Evolutionary conservation across 257 asterid genomes (phyloP), one percentile per base, ranked within the genome.

Genomic region (Fraxinus anomala): DNA sequence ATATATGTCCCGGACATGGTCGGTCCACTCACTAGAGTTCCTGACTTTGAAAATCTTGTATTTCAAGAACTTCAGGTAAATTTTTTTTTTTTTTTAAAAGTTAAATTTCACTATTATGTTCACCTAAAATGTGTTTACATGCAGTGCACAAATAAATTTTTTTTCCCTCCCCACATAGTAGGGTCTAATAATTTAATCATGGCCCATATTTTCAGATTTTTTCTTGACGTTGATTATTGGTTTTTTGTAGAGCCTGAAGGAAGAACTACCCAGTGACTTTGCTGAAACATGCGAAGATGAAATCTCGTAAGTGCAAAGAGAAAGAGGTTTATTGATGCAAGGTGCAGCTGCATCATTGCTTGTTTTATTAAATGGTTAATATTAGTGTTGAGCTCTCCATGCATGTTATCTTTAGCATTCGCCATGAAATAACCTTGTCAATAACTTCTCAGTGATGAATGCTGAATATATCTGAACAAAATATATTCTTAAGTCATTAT

Each of bases 21-120:
- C 9, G 89, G 95, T 61, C 90, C 91, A 9, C 89, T 83, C 78
- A 91, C 91, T 2, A 82, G 83, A 70, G 92, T 88, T 70, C 85
- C 96, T 17, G 89, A 85, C 34, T 93, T 91, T 34, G 92, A 91
- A 86, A 74, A 34, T 73, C 72, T 84, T 79, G 88, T 88, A 19
- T 86, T 36, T 82, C 83, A 73, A 68, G 92, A 89, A 75, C 97
- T 93, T 80, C 85, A 89, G 96, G 97, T 91, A 76, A 44, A 24
- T 36, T 33, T 9, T 69, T 33, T 13, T 1, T 13, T 69, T 33
- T 10, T 6, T 37, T 6, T n/a, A n/a, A 1, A 37, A 19, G 21
- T 65, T 76, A 34, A 44, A 82, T 39, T 12, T 40, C 61, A 61
- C 76, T 34, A 59, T 70, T 40, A 1, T 70, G 36, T 1, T 73